phyloP scores from a whole-genome alignment of 345 rosid species.

The Euphorbia peplus region DNA sequence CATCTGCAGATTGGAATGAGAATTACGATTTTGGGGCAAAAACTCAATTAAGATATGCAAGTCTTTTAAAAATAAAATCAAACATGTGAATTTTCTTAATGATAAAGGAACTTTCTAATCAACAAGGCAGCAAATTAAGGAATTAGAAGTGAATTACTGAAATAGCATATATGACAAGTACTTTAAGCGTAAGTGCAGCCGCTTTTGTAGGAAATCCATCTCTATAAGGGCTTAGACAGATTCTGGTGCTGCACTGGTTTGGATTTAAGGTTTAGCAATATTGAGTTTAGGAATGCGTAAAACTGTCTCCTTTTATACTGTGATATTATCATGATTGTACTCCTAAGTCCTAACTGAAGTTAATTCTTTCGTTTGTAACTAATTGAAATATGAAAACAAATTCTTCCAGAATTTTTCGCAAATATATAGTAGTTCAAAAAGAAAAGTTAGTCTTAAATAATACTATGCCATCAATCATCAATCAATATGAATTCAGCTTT shows the following conservation, averaged over 20 bases:
- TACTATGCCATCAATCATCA: background rate
- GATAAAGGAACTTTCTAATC: background rate
- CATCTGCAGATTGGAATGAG: slow-evolving; percentile 54
- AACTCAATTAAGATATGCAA: slow-evolving; percentile 2
- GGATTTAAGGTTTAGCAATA: background rate
- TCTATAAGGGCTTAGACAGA: no score
- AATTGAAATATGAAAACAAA: no score
- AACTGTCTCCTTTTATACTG: no score
- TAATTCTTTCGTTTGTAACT: background rate
- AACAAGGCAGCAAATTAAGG: background rate
- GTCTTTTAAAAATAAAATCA: background rate
- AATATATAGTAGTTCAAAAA: background rate
- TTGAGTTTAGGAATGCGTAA: background rate
- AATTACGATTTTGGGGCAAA: slow-evolving; percentile 1
- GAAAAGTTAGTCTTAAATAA: background rate
- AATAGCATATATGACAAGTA: background rate
- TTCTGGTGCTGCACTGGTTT: background rate
- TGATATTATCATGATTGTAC: no score
- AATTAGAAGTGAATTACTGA: background rate
- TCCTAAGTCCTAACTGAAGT: no score
- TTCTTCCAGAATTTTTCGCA: background rate
- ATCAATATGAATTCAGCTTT: background rate
- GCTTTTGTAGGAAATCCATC: background rate
- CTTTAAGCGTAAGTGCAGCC: background rate
- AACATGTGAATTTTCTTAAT: background rate